Base-by-base conservation (phyloP, 768 basidiomycete species). In the Mycena indigotica region DNA sequence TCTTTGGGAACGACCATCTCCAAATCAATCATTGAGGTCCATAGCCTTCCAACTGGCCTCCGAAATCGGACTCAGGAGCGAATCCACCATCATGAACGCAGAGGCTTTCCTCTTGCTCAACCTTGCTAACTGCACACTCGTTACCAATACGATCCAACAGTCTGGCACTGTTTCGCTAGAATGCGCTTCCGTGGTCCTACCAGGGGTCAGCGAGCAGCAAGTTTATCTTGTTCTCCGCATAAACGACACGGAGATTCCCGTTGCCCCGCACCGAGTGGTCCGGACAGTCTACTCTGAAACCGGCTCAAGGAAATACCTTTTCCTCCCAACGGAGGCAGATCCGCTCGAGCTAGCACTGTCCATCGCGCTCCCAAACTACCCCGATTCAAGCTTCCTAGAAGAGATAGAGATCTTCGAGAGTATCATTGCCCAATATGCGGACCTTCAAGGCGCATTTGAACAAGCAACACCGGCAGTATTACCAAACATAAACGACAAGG, bases 171-270 rank as follows among this genome's bases (percentile, higher is more conserved):
- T 85, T 56, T 75, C 75, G 25, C 75, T 90, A 48, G 82, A 89
- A 69, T 89, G 86, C 67, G 80, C 90, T 28, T 85, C 86, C 15
- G 62, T 84, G 53, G 49, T 53, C n/a, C 63, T 69, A 19, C 55
- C 68, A 21, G 56, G 61, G 32, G 53, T 72, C 21, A 51, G 72
- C 6, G 78, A 83, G 28, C 77, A 79, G 45, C 84, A 87, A 61
- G 80, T 88, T 52, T 90, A 84, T 70, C 83, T 91, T 52, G 84
- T 91, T 21, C 67, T 90, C 44, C 79, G 79, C 30, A 67, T 89
- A 16, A 79, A 82, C 56, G 38, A 70, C 3, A 76, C 82, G 41
- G 88, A 91, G 65, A 73, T 78, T 23, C 82, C 85, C 6, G 70
- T 91, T 25, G 84, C 88, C 53, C 88, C 89, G 1, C 70, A 76